A percentile compares a stretch with the other conserved stretches of the same genome.
These are phyloP conservation scores for Trichoderma parareesei DNA, from an alignment of 495 filamentous ascomycete genomes.

Conservation along the genomic window DNA sequence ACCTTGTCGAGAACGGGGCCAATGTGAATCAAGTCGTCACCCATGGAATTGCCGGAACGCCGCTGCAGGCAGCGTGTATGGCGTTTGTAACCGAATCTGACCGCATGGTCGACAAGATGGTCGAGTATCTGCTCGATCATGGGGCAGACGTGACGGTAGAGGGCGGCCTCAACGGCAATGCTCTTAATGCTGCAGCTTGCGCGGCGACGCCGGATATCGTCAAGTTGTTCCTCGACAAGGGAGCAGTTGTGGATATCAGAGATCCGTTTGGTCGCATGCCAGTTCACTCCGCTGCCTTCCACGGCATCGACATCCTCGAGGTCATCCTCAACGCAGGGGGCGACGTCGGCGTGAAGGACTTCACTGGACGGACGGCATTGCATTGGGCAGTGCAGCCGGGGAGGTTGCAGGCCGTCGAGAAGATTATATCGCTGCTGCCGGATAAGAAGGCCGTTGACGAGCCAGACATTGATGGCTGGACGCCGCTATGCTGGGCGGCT, in stretches of 20 bases:
- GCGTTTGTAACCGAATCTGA: neutral
- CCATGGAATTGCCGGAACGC: constrained; percentile 14
- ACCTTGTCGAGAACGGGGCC: constrained; percentile 16
- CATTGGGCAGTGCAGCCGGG: constrained; percentile 15
- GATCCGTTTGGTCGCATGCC: constrained; percentile 16
- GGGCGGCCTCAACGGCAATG: constrained; percentile 14
- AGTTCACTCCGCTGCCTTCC: constrained; percentile 14
- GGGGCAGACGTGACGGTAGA: constrained; percentile 13
- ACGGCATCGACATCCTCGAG: constrained; percentile 12
- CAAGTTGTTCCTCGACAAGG: constrained; percentile 14
- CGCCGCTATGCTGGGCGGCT: constrained; percentile 17
- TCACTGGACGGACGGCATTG: constrained; percentile 13
- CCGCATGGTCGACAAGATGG: neutral
- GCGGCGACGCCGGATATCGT: constrained; percentile 6
- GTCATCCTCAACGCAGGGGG: constrained; percentile 13
- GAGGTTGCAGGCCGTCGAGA: constrained; percentile 2
- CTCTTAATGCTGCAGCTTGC: constrained; percentile 4
- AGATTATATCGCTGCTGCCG: constrained; percentile 10
- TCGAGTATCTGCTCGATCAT: constrained; percentile 15
- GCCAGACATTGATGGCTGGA: constrained; percentile 19
- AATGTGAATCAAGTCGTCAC: constrained; percentile 14
- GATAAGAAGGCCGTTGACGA: constrained; percentile 11
- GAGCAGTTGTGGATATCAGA: neutral
- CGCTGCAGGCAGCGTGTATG: constrained; percentile 15
- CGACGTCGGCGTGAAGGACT: constrained; percentile 11